Conservation (phyloP, 139 green algal genomes). For the Chlamydomonas asymmetrica region DNA sequence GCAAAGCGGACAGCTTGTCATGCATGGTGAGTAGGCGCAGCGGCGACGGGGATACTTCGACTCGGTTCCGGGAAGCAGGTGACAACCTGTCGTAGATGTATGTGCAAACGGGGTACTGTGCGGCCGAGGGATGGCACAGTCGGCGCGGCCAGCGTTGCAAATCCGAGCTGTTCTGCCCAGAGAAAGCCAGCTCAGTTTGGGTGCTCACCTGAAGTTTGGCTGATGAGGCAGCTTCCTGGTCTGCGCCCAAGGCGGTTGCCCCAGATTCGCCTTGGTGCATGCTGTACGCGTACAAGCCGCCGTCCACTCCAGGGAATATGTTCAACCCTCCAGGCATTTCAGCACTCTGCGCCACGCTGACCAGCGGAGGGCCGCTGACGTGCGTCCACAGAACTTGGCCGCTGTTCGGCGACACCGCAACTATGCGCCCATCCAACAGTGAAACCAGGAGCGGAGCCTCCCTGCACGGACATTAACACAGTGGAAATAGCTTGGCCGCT, state of each 20-base stretch:
- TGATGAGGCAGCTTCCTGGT: constrained; percentile 8
- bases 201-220: constrained; percentile 50
- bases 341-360: constrained; percentile 50
- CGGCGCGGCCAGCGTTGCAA: too few relatives aligned
- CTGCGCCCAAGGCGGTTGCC: too few relatives aligned
- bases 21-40: neutral
- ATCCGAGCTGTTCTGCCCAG: neutral
- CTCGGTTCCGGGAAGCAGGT: neutral
- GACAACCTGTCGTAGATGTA: neutral
- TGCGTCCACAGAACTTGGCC: constrained; percentile 78
- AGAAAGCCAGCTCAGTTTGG: neutral
- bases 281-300: constrained; percentile 80
- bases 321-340: constrained; percentile 28
- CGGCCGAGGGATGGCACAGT: too few relatives aligned
- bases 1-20: neutral
- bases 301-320: constrained; percentile 90
- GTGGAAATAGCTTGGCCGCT: too few relatives aligned
- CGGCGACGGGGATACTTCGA: neutral
- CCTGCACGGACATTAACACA: too few relatives aligned
- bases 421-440: constrained; percentile 80
- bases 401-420: constrained; percentile 65
- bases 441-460: constrained; percentile 68
- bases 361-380: constrained; percentile 75
- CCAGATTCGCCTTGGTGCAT: too few relatives aligned
- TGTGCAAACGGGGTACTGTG: too few relatives aligned